A percentile compares a stretch with the other conserved stretches of the same genome.
phyloP scores from a whole-genome alignment of 345 rosid genomes.

The Eucalyptus pumila region DNA sequence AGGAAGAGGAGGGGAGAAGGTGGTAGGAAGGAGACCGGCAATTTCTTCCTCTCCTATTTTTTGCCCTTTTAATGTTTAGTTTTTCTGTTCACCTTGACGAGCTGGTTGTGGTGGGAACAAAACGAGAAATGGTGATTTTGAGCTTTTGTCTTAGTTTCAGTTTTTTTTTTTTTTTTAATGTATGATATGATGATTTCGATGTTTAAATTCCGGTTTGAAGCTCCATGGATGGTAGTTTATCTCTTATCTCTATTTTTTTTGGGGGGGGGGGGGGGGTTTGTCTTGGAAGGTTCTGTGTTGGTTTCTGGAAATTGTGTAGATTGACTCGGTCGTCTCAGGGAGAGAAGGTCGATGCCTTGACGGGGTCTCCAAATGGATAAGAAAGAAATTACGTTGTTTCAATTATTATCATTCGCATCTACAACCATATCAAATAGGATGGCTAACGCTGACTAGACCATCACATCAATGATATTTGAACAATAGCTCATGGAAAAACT shows the following conservation, averaged over 20 bases:
- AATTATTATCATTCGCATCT: no score
- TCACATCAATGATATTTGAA: rapidly evolving
- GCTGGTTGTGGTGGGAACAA: background rate
- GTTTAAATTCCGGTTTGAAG: background rate
- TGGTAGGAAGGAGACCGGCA: background rate
- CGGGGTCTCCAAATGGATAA: background rate
- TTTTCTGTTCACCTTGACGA: background rate
- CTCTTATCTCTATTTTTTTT: background rate
- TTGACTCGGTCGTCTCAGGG: background rate
- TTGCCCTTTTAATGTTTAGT: background rate
- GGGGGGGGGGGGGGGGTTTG: no score
- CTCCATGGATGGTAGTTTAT: background rate
- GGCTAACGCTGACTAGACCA: rapidly evolving
- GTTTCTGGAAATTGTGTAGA: background rate
- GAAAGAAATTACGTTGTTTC: background rate
- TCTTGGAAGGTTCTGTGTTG: background rate
- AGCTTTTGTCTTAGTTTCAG: background rate
- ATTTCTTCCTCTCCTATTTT: background rate
- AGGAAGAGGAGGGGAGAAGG: background rate
- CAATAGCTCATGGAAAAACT: background rate
- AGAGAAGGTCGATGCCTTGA: background rate
- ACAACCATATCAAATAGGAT: background rate
- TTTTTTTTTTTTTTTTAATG: background rate
- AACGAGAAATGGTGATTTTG: background rate
- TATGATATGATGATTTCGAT: background rate